Conservation (phyloP, 306 rosid genomes). For the Vachellia pachyceras region DNA sequence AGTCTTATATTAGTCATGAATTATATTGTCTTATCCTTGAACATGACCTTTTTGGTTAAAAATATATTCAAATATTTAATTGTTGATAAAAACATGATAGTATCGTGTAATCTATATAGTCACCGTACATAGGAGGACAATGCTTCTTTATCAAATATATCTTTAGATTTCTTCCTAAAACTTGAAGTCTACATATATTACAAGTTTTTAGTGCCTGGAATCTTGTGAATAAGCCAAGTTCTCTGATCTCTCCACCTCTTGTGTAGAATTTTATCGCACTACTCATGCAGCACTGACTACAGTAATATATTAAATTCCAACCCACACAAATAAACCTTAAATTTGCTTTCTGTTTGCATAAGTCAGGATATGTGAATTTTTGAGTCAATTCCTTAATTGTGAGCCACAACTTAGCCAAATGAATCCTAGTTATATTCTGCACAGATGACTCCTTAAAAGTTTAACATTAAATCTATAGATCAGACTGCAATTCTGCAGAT, state of each 20-base stretch:
- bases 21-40: not conserved
- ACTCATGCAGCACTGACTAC: not conserved
- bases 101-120: not conserved
- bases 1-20: not conserved
- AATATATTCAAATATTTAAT: too few species aligned
- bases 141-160: not conserved
- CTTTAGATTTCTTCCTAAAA: not conserved
- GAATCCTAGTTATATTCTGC: slow-evolving; percentile 12
- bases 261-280: not conserved
- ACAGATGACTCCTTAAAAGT: not conserved
- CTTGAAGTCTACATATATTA: not conserved
- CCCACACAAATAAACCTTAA: not conserved
- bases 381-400: slow-evolving; percentile 6
- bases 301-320: not conserved
- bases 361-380: not conserved
- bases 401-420: not conserved
- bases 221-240: not conserved
- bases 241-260: not conserved
- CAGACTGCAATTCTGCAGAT: slow-evolving; percentile 3
- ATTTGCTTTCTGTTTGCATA: not conserved
- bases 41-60: too few species aligned
- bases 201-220: not conserved
- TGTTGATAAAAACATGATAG: not conserved
- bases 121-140: not conserved
- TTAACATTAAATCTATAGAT: not conserved